Evolutionary conservation across 1,284 basidiomycete species (phyloP), one percentile per base, ranked within the genome.

Genomic region (Malassezia pachydermatis): DNA sequence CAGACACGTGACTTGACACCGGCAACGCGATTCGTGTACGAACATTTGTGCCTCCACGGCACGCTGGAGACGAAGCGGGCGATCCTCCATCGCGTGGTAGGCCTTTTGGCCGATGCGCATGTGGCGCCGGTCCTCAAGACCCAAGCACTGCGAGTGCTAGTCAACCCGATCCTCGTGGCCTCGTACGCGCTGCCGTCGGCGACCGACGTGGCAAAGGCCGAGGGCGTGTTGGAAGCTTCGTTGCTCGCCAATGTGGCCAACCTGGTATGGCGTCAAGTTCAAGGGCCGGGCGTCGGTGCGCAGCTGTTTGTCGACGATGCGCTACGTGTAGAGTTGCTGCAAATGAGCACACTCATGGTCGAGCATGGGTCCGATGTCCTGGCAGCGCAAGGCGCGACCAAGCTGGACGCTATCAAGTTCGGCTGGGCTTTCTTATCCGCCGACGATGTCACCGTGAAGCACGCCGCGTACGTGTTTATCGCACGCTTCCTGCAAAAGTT

Each of bases 341-440:
- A 94, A 64, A 77, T 98, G 71, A 90, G 89, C 2, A 90, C 86
- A 0, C 77, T 89, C 37, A 78, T 99, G 51, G 83, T 98, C 10
- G 84, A 92, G 60, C 79, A 85, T 64, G 89, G 86, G 60, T 79
- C 83, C 1, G 76, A 81, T 23, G 75, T 86, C 24, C 63, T 70
- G 32, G 56, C 60, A n/a, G 49, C 58, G 25, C 78, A 95, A 36
- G 81, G 81, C 50, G 83, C 88, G 43, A 80, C 81, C 33, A 82
- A 86, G 72, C 95, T 92, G 73, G 88, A 94, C 60, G 84, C 96
- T 55, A 92, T 98, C 77, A 89, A 86, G 72, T 86, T 87, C 50
- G 87, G 88, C 11, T 96, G 89, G 89, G 80, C 84, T 65, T 86
- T 84, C 62, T 84, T 94, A 61, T 81, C 78, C 23, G 64, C 67